A percentile compares a stretch with the other conserved stretches of the same genome.
phyloP scores from a whole-genome alignment of 306 rosid species.

The Quercus mongolica region DNA sequence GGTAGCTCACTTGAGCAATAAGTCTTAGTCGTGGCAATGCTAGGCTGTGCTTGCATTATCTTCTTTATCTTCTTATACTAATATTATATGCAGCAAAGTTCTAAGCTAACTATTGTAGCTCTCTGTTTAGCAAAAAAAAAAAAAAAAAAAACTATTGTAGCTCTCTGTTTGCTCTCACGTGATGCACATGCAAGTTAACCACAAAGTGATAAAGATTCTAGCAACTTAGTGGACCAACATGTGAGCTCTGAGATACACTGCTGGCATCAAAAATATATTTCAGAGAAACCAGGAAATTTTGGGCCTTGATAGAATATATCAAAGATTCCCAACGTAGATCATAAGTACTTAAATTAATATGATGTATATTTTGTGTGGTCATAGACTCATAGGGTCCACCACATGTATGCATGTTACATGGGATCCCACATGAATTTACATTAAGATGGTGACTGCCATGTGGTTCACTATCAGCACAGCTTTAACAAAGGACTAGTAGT shows the following conservation, averaged over 20 bases:
- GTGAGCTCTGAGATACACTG: constrained; percentile 12
- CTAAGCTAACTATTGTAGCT: neutral
- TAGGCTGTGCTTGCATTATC: too few relatives aligned
- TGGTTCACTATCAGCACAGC: neutral
- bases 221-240: constrained; percentile 1
- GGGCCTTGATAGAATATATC: neutral
- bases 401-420: neutral
- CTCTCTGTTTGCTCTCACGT: constrained; percentile 19
- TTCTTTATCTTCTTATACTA: neutral
- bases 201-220: neutral
- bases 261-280: too few relatives aligned
- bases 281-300: too few relatives aligned
- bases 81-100: neutral
- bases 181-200: constrained; percentile 28
- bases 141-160: neutral
- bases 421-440: neutral
- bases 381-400: neutral
- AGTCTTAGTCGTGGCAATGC: too few relatives aligned
- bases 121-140: too few relatives aligned
- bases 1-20: too few relatives aligned
- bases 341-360: neutral
- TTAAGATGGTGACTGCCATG: neutral
- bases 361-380: neutral
- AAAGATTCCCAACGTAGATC: constrained; percentile 18
- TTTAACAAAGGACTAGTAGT: neutral